Base-by-base conservation (phyloP, 2,329 filamentous ascomycete genomes). In the Fusarium newnesense region DNA sequence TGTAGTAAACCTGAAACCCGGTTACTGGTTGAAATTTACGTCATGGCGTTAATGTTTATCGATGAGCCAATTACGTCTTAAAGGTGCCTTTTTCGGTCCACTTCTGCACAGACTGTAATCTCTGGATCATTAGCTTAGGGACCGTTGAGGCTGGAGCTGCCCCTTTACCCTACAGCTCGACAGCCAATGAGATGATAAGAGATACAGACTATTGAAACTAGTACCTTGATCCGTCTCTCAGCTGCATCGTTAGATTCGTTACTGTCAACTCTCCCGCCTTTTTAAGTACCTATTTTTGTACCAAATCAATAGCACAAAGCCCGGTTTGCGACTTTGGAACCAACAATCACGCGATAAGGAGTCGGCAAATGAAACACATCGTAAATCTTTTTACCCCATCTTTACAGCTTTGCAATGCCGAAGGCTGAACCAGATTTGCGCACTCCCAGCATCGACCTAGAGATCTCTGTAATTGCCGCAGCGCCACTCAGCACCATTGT, bases 401-500 rank as follows among this genome's bases (percentile, higher is more conserved):
- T 21, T 12, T 4, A n/a, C 19, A 30, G 2, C 16, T 4, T 28
- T 1, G 7, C 24, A 28, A 13, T 30, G 8, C 34, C 50, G 19
- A 54, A 40, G 24, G 5, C 34, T 40, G 24, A 2, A 5, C 34
- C 19, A 7, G 5, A 16, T 39, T 18, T 28, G 13, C 24, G 5
- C 1, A n/a, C 19, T 0, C 34, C 34, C 34, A 40, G 0, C 34
- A 18, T 28, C 2, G 5, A n/a, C 5, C 13, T 9, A 12, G 24
- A 13, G 5, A 28, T n/a, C n/a, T 30, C 34, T n/a, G 2, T 12
- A 5, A 54, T 28, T 39, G 24, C 36, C 24, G 19, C 8, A 13
- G 34, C 26, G 34, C 50, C 24, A 30, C 34, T 54, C 15, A 54
- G 10, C 19, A 37, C 19, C 19, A 54, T n/a, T 13, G 5, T 40